Evolutionary conservation across 2,329 filamentous ascomycete species (phyloP).

Genomic region (Aspergillus japonicus): DNA sequence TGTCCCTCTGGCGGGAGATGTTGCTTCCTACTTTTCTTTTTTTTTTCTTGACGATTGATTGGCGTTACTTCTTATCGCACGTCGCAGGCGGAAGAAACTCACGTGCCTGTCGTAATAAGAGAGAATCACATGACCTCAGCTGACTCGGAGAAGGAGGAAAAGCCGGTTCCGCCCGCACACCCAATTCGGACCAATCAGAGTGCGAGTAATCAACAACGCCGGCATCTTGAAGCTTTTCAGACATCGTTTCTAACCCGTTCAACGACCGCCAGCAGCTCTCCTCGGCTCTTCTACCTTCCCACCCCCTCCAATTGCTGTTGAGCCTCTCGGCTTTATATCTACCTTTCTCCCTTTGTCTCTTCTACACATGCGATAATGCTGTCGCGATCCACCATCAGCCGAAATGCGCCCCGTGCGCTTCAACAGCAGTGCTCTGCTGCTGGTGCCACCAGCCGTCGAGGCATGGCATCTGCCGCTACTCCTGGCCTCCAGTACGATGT

Average conservation of each 20-base stretch:
- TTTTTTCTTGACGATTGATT: slow-evolving; percentile 7
- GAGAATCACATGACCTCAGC: slow-evolving; percentile 24
- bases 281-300: slow-evolving; percentile 27
- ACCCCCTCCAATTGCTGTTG: slow-evolving; percentile 35
- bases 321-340: slow-evolving; percentile 38
- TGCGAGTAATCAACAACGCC: slow-evolving; percentile 37
- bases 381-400: slow-evolving; percentile 64
- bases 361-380: slow-evolving; percentile 62
- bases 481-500: slow-evolving; percentile 84
- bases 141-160: slow-evolving; percentile 25
- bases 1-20: neutral
- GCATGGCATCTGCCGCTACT: slow-evolving; percentile 64
- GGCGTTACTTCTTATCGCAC: neutral
- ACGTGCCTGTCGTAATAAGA: slow-evolving; percentile 15
- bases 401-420: slow-evolving; percentile 63
- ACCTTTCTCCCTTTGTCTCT: slow-evolving; percentile 49
- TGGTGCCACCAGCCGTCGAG: slow-evolving; percentile 55
- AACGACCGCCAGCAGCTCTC: slow-evolving; percentile 31
- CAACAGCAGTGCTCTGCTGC: slow-evolving; percentile 58
- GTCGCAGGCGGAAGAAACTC: slow-evolving; percentile 18
- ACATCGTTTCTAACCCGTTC: slow-evolving; percentile 30
- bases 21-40: neutral
- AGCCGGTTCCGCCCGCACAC: slow-evolving; percentile 42
- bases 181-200: slow-evolving; percentile 41
- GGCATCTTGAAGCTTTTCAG: slow-evolving; percentile 46